Evolutionary conservation across 163 green algal species (phyloP), one percentile per base, ranked within the genome.

Genomic region (Picocystis sp.): DNA sequence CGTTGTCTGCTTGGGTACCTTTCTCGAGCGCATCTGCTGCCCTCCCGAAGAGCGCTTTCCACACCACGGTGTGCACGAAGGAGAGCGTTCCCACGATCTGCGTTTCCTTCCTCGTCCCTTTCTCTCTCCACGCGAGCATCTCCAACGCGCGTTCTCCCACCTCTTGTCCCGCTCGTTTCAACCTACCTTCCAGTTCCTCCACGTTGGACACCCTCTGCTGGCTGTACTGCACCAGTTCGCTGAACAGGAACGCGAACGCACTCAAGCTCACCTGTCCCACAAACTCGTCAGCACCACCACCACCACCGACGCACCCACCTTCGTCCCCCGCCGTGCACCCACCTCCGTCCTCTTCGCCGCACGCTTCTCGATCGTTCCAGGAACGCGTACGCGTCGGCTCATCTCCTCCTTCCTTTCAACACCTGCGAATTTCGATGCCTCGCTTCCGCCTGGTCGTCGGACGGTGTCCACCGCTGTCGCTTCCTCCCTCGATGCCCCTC

Each of bases 171-270:
- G 80, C 67, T 5, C 76, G 64, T 41, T 94, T 87, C 22, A 96
- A 66, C 69, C 81, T 93, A 60, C 11, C 11, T 6, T 96, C 87
- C 6, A 96, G 68, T 55, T 96, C 87, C 8, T 67, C 66, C 11
- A 89, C 84, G 71, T 87, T 93, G 11, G 69, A 81, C 3, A 93
- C 86, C 12, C 72, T 61, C 46, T 77, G 77, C 58, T 94, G 82
- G 22, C 71, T 79, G 58, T 96, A 95, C 56, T 94, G 83, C 6
- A 96, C 85, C 12, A 94, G 59, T 66, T 94, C 87, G 49, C 81
- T 88, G 54, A 95, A 94, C 13, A 96, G 60, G 55, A 92, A 93
- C 1, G 87, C 70, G 66, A 92, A 96, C 1, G 79, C 78, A 45
- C 73, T 86, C 19, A 96, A 56, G 61, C 66, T 82, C 3, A 96